These are phyloP conservation scores for Penicillium decumbens DNA, from an alignment of 2,329 filamentous ascomycete genomes.

Conservation along the genomic window DNA sequence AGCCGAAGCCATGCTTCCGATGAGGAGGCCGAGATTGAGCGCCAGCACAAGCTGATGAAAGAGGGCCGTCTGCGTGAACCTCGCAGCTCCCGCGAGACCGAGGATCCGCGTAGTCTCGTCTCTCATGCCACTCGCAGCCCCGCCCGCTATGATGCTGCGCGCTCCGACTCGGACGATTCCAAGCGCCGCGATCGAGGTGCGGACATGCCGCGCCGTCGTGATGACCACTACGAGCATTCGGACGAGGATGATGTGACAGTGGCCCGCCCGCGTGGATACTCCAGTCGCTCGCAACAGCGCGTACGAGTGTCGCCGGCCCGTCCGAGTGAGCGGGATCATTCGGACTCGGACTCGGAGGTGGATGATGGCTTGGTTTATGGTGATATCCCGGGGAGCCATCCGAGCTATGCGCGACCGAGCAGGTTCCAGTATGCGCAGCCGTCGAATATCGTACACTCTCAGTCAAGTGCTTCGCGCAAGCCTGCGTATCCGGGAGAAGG, in stretches of 20 bases:
- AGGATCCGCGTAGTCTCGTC: neutral
- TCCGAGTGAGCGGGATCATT: constrained; percentile 21
- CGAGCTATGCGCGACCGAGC: constrained; percentile 34
- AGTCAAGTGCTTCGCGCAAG: constrained; percentile 15
- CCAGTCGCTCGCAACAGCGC: constrained; percentile 19
- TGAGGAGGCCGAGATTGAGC: constrained; percentile 22
- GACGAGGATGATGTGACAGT: constrained; percentile 18
- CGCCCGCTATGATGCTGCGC: constrained; percentile 21
- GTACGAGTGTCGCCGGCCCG: constrained; percentile 17
- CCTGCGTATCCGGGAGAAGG: constrained; percentile 14
- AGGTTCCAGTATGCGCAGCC: constrained; percentile 33
- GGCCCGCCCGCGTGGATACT: constrained; percentile 13
- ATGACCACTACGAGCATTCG: constrained; percentile 28
- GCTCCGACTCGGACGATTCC: constrained; percentile 21
- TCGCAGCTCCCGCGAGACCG: neutral
- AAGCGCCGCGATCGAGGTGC: constrained; percentile 4
- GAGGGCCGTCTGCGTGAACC: constrained; percentile 9
- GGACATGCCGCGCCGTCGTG: constrained; percentile 11
- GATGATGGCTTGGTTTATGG: constrained; percentile 40
- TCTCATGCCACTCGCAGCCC: constrained; percentile 17
- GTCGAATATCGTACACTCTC: constrained; percentile 14
- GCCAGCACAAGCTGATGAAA: constrained; percentile 20
- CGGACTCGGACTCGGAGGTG: constrained; percentile 24
- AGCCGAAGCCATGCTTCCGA: constrained; percentile 13
- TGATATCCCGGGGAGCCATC: constrained; percentile 27